These are phyloP conservation scores for Penicillium ochrochloron DNA, from an alignment of 495 filamentous ascomycete genomes.

Conservation along the genomic window DNA sequence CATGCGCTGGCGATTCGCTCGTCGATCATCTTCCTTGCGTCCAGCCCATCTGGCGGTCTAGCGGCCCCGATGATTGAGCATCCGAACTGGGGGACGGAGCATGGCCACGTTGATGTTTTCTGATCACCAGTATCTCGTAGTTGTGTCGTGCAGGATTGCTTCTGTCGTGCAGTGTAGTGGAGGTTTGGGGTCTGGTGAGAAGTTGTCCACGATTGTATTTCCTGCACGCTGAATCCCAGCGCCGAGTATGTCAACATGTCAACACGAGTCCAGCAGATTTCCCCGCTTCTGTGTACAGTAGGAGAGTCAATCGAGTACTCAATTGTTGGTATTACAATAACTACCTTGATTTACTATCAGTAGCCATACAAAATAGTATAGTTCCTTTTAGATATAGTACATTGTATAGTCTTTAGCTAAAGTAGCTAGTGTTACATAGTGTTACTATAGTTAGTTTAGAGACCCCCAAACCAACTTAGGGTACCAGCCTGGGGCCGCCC, in stretches of 20 bases:
- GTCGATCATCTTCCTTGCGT: conserved; percentile 33
- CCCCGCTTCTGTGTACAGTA: background rate
- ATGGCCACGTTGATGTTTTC: conserved; percentile 11
- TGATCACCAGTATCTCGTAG: background rate
- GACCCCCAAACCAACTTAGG: background rate
- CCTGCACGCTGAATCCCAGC: background rate
- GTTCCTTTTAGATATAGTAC: background rate
- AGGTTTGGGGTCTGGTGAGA: background rate
- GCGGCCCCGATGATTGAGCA: conserved; percentile 16
- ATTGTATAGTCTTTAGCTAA: background rate
- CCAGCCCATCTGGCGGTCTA: conserved; percentile 34
- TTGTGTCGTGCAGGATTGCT: conserved; percentile 13
- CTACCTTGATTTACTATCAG: background rate
- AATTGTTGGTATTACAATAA: background rate
- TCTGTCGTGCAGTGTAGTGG: conserved; percentile 10
- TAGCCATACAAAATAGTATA: background rate
- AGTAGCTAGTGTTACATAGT: background rate
- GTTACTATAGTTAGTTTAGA: background rate
- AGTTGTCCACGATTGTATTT: conserved; percentile 2
- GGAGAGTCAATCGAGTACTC: background rate
- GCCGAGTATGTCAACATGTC: background rate
- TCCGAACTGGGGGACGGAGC: conserved; percentile 15
- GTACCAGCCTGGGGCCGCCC: background rate
- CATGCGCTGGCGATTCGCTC: conserved; percentile 34
- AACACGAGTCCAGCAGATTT: background rate